Evolutionary conservation across 352 stramenopile genomes (phyloP).

Genomic region (Pythium brachiatum): DNA sequence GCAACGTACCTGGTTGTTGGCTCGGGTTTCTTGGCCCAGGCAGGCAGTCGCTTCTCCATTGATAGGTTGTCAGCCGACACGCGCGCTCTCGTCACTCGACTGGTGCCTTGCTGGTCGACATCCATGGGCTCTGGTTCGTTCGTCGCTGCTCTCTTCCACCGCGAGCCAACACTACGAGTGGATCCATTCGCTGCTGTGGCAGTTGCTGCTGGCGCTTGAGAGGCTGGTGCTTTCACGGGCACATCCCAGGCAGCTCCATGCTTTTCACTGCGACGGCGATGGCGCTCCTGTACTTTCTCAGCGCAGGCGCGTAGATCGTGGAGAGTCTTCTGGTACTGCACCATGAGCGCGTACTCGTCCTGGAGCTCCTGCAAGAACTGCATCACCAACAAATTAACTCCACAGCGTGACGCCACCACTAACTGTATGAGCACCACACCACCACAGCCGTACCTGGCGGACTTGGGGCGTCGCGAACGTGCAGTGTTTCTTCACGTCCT

Average conservation of each 20-base stretch:
- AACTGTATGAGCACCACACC: no score
- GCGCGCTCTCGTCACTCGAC: not conserved
- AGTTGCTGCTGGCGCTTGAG: not conserved
- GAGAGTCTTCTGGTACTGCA: conserved; percentile 48
- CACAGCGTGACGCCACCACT: not conserved
- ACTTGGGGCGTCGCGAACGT: conserved; percentile 25
- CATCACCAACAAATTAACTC: not conserved
- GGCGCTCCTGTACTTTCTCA: conserved; percentile 14
- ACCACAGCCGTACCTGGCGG: conserved; percentile 42
- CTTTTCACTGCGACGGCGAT: conserved; percentile 5
- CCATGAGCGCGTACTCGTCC: conserved; percentile 41
- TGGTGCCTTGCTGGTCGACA: conserved; percentile 17
- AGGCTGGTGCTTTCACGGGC: not conserved
- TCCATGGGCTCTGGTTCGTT: conserved; percentile 20
- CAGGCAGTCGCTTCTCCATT: conserved; percentile 22
- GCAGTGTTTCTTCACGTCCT: conserved; percentile 35
- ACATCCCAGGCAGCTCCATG: conserved; percentile 13
- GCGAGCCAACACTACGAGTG: conserved; percentile 4
- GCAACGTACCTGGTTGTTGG: conserved; percentile 9
- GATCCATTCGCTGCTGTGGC: not conserved
- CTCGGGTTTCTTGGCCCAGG: conserved; percentile 21
- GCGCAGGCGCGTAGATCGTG: conserved; percentile 29
- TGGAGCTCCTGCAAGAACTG: conserved; percentile 49
- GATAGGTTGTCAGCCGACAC: conserved; percentile 1
- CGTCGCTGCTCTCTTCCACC: not conserved